Conservation (phyloP, 1,284 basidiomycete genomes). For the Gyrodon tennesseensis region DNA sequence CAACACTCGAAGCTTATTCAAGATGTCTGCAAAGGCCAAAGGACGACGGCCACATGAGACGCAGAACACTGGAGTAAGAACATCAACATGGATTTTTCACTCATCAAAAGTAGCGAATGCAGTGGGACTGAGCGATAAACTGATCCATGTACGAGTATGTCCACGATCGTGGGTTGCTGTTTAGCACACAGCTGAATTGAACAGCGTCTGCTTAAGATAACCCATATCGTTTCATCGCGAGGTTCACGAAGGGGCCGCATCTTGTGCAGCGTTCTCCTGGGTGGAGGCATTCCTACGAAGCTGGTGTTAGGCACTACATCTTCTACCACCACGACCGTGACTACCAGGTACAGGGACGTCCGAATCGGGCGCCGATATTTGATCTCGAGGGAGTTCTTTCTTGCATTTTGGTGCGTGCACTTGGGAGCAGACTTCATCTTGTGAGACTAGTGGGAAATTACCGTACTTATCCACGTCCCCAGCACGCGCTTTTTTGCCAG, state of each 20-base stretch:
- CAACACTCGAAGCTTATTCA: slow-evolving; percentile 9
- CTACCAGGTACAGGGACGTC: no score
- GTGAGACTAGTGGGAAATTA: no score
- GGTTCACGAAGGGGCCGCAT: not conserved
- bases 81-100: not conserved
- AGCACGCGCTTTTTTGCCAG: no score
- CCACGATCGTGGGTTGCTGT: not conserved
- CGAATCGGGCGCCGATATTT: not conserved
- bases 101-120: not conserved
- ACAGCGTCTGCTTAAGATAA: not conserved
- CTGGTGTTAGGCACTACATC: no score
- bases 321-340: not conserved
- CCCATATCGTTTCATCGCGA: not conserved
- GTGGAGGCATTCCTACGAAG: no score
- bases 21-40: slow-evolving; percentile 3
- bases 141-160: not conserved
- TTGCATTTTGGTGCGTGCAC: no score
- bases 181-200: not conserved
- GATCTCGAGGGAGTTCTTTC: not conserved
- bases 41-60: not conserved
- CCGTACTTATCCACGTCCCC: no score
- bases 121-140: not conserved
- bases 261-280: not conserved
- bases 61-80: not conserved
- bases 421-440: no score